Percentiles rank a stretch among this genome's conserved stretches.
Evolutionary conservation across 2,329 filamentous ascomycete species (phyloP).

Genomic region (Fusarium sp.): DNA sequence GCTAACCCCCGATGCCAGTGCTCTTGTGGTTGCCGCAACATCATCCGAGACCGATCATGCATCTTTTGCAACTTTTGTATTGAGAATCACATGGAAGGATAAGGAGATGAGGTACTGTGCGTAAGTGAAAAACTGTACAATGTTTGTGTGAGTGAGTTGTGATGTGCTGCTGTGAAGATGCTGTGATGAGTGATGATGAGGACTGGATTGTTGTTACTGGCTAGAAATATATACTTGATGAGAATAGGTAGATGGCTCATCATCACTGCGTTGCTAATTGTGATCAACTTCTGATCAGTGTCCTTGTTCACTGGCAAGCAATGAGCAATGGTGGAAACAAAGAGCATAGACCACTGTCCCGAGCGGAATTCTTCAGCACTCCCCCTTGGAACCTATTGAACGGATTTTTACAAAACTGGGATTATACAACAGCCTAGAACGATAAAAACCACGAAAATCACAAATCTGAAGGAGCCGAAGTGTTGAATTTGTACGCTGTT

Average conservation of each 20-base stretch:
- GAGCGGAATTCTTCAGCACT: not conserved
- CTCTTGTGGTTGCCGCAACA: not conserved
- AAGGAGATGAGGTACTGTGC: not conserved
- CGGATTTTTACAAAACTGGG: too few species aligned
- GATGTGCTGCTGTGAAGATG: not conserved
- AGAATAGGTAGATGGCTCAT: not conserved
- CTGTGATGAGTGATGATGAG: not conserved
- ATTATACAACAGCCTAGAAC: too few species aligned
- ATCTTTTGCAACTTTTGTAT: slow-evolving; percentile 3
- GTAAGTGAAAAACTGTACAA: not conserved
- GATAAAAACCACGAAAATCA: too few species aligned
- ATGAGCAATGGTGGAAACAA: not conserved
- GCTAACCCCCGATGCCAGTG: slow-evolving; percentile 5
- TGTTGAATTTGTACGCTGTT: too few species aligned
- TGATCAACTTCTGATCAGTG: not conserved
- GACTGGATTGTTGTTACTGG: not conserved
- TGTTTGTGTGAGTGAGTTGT: not conserved
- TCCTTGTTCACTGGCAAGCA: not conserved
- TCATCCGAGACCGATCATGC: not conserved
- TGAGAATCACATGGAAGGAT: not conserved
- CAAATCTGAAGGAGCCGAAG: too few species aligned
- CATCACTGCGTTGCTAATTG: not conserved
- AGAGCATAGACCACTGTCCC: not conserved
- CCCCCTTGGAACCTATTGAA: too few species aligned
- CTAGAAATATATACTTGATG: not conserved